Evolutionary conservation across 2,329 filamentous ascomycete genomes (phyloP), one percentile per base, ranked within the genome.

Genomic region (Didymosphaeria variabile): DNA sequence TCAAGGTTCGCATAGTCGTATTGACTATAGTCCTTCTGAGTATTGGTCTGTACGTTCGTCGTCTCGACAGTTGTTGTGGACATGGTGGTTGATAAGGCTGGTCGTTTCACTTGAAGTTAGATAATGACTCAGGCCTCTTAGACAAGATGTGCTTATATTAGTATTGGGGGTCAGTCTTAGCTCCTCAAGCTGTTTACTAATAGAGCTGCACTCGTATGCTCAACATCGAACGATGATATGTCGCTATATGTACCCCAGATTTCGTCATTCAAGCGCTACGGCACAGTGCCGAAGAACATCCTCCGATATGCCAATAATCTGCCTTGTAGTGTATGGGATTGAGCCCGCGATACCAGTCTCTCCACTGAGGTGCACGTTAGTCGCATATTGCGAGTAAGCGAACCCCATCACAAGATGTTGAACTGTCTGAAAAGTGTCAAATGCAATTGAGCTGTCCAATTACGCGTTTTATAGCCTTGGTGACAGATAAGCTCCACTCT

Each of bases 1-100:
- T 74, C 58, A 64, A 73, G 61, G 21, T 73, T 72, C 13, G 59
- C 45, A 36, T 69, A 74, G 49, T 79, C 75, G 29, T 83, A 73
- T 57, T 67, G 53, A 8, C 67, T 66, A 12, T 65, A 53, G 26
- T 71, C 63, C 17, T 63, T 58, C 44, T 61, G 29, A 7, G 44
- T 45, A 23, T 57, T 21, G 10, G 47, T 21, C 23, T 63, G 44
- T 13, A 59, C 26, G 3, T 54, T 57, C 1, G 51, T 45, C 12
- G 65, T 60, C 36, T 71, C 55, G 5, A 64, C 59, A 10, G 63
- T 67, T 52, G 66, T 72, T 8, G 67, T 69, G 46, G 69, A 50
- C 69, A 72, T 72, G 40, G 12, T 62, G 26, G 6, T 23, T 34
- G 15, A 32, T 45, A 5, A 23, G 9, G 12, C 2, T 1, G 19